Base-by-base conservation (phyloP, 2,329 filamentous ascomycete species). In the Huntiella bhutanensis region DNA sequence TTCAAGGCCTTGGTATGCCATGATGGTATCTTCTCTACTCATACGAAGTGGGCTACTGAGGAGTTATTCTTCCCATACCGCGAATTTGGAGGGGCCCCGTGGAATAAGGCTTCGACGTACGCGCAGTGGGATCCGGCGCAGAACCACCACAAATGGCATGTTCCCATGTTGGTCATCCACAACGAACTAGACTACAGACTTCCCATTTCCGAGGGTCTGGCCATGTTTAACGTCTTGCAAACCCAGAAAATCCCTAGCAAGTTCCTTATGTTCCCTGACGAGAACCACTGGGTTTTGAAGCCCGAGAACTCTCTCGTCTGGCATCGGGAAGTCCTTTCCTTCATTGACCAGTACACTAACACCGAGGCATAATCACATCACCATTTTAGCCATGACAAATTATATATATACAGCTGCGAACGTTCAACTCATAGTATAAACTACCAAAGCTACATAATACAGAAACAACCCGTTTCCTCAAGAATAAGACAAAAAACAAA, bases 1-100 rank as follows among this genome's bases (percentile, higher is more conserved):
- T 92, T 95, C 71, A 84, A 84, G 60, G 85, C 85, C 0, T 69
- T 95, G 3, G 85, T 93, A 22, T 86, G 79, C 55, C 86, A 94
- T 58, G 85, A 94, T 54, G 86, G 86, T 41, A 80, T 87, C 46
- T 91, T 87, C 60, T 81, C 76, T 54, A 80, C 76, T 1, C 63
- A 76, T 44, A 75, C 68, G 53, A 72, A 77, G 60, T 80, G 75
- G 64, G 60, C 68, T 2, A 75, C 71, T 4, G 77, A 81, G 52
- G 77, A 81, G 59, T 65, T 80, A n/a, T 81, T 79, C 65, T 81
- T 81, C 62, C 71, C 75, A 0, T 64, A 77, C 51, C 77, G 79
- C 54, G 77, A 81, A 54, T 77, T 81, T 60, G 71, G 71, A 16
- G 75, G 75, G 39, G 68, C 69, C 2, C 62, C 75, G 1, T 76